Conservation (phyloP, 345 rosid species). For the Moricandia arvensis region DNA sequence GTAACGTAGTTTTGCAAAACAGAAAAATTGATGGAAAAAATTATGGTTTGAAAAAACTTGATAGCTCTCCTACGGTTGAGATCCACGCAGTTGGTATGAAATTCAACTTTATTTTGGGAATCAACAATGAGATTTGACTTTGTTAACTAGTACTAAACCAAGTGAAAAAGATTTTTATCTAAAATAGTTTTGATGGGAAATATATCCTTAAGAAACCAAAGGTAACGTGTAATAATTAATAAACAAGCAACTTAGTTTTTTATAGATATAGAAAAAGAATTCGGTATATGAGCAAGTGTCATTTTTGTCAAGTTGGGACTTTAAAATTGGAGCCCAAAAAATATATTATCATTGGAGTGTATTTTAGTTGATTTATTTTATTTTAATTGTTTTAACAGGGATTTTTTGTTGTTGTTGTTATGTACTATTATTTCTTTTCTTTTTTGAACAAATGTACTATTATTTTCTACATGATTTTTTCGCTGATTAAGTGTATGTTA, state of each 20-base stretch:
- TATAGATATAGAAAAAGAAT: not conserved
- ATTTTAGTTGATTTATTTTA: no score
- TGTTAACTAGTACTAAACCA: not conserved
- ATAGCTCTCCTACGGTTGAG: not conserved
- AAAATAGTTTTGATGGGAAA: constrained; percentile 6
- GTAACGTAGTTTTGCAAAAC: not conserved
- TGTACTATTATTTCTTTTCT: no score
- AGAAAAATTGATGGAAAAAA: no score
- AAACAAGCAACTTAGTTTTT: constrained; percentile 8
- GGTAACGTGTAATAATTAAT: not conserved
- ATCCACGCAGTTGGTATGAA: not conserved
- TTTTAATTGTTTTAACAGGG: not conserved
- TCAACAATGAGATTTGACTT: constrained; percentile 11
- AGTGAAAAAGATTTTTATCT: not conserved
- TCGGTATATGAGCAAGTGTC: not conserved
- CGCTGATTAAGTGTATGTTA: not conserved
- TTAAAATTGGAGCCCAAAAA: not conserved
- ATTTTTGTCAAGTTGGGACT: not conserved
- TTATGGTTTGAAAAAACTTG: not conserved
- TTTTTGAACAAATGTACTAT: no score
- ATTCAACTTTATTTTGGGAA: not conserved
- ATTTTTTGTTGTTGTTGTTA: not conserved
- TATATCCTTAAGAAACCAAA: not conserved
- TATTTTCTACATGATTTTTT: no score
- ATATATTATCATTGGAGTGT: no score